A percentile compares a stretch with the other conserved stretches of the same genome.
phyloP scores from a whole-genome alignment of 495 filamentous ascomycete genomes.

The Amphirosellinia nigrospora region DNA sequence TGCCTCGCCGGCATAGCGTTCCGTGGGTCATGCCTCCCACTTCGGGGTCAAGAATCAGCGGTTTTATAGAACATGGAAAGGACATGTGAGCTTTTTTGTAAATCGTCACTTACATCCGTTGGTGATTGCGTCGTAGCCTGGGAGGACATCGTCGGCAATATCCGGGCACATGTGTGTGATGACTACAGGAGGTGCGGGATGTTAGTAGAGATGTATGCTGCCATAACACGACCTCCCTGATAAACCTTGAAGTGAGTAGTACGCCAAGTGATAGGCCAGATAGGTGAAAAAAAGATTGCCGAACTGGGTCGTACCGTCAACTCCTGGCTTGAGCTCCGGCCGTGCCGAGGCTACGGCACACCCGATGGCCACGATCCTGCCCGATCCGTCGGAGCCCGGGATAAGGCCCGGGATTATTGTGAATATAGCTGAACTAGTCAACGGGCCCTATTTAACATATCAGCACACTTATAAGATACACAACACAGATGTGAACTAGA shows the following conservation, averaged over 20 bases:
- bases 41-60: not conserved
- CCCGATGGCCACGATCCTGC: slow-evolving; percentile 69
- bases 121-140: not conserved
- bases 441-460: not conserved
- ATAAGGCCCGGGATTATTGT: slow-evolving; percentile 55
- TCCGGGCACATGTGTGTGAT: slow-evolving; percentile 6
- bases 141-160: not conserved
- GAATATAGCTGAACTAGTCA: slow-evolving; percentile 64
- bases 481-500: not conserved
- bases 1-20: slow-evolving; percentile 70
- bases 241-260: not conserved
- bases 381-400: slow-evolving; percentile 75
- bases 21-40: slow-evolving; percentile 74
- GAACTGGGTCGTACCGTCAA: not conserved
- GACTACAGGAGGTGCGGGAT: not conserved
- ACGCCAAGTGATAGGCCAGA: not conserved
- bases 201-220: not conserved
- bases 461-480: not conserved
- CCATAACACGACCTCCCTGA: not conserved
- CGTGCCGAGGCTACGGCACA: slow-evolving; percentile 54
- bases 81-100: too few species aligned
- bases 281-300: not conserved
- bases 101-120: not conserved
- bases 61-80: not conserved
- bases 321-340: slow-evolving; percentile 5